These are phyloP conservation scores for Cubamyces lactineus DNA, from an alignment of 768 basidiomycete species.

Conservation along the genomic window DNA sequence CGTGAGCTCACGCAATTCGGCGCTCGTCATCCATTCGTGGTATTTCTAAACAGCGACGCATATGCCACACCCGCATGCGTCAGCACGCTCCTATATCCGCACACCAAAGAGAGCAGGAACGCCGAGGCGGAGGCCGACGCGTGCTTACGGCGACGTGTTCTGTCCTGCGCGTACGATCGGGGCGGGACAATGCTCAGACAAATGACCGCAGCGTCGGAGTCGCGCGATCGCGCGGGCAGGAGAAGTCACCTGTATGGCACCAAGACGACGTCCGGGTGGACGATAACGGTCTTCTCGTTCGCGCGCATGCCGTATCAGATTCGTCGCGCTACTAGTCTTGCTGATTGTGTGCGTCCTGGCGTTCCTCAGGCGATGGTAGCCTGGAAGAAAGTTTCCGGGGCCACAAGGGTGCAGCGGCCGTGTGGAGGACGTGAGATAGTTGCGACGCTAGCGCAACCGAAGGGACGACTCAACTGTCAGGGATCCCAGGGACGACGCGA, in stretches of 20 bases:
- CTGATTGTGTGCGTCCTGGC: neutral
- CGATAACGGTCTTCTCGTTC: conserved; percentile 67
- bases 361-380: neutral
- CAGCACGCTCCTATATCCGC: conserved; percentile 10
- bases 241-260: conserved; percentile 71
- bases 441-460: neutral
- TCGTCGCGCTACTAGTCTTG: neutral
- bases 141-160: conserved; percentile 45
- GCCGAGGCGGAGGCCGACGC: neutral
- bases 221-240: conserved; percentile 1
- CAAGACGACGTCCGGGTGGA: conserved; percentile 69
- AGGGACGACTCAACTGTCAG: neutral
- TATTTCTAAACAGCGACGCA: conserved; percentile 58
- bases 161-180: conserved; percentile 28
- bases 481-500: neutral
- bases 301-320: conserved; percentile 53
- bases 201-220: neutral
- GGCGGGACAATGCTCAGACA: conserved; percentile 1
- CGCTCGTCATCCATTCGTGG: conserved; percentile 85
- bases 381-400: neutral
- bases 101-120: neutral
- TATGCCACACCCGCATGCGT: neutral
- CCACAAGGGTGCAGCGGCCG: neutral
- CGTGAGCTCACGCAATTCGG: conserved; percentile 71
- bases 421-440: neutral